These are phyloP conservation scores for Aplosporella prunicola DNA, from an alignment of 2,329 filamentous ascomycete genomes.

Conservation along the genomic window DNA sequence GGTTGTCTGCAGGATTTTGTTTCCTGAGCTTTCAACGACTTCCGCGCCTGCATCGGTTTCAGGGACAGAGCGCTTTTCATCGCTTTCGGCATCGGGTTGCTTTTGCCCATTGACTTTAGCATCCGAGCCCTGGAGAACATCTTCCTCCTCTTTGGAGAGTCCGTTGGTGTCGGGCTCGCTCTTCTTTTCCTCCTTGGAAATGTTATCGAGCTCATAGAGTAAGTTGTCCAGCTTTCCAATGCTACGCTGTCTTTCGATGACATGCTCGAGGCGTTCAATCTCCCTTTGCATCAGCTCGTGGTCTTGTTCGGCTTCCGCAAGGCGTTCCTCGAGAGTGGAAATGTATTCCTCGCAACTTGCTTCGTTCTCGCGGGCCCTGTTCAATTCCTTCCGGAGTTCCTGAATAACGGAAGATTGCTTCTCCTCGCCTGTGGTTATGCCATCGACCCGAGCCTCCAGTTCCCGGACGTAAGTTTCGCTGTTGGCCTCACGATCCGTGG, in stretches of 20 bases:
- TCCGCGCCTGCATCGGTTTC: neutral
- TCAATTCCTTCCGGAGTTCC: conserved; percentile 85
- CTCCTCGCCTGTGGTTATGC: conserved; percentile 83
- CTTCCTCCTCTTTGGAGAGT: conserved; percentile 26
- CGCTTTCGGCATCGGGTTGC: too few species aligned
- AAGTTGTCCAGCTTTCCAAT: conserved; percentile 90
- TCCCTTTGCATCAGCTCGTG: conserved; percentile 95
- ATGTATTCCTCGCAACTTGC: conserved; percentile 91
- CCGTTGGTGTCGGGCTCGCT: conserved; percentile 26
- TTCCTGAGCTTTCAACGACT: too few species aligned
- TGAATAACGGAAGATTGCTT: conserved; percentile 77
- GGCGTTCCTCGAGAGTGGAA: conserved; percentile 85
- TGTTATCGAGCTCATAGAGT: conserved; percentile 75
- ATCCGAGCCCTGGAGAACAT: conserved; percentile 11
- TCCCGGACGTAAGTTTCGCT: conserved; percentile 92
- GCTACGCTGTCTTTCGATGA: conserved; percentile 89
- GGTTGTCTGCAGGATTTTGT: conserved; percentile 2
- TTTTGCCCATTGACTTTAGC: neutral
- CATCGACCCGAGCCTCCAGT: conserved; percentile 81
- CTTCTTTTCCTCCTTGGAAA: conserved; percentile 28
- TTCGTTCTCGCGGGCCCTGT: conserved; percentile 81
- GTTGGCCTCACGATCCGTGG: conserved; percentile 81
- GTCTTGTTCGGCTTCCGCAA: conserved; percentile 93
- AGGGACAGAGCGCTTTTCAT: neutral
- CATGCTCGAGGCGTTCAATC: conserved; percentile 85